Percentiles rank a stretch among this genome's conserved stretches.
These are phyloP conservation scores for Kokia cookei DNA, from an alignment of 441 rosid genomes.

Conservation along the genomic window DNA sequence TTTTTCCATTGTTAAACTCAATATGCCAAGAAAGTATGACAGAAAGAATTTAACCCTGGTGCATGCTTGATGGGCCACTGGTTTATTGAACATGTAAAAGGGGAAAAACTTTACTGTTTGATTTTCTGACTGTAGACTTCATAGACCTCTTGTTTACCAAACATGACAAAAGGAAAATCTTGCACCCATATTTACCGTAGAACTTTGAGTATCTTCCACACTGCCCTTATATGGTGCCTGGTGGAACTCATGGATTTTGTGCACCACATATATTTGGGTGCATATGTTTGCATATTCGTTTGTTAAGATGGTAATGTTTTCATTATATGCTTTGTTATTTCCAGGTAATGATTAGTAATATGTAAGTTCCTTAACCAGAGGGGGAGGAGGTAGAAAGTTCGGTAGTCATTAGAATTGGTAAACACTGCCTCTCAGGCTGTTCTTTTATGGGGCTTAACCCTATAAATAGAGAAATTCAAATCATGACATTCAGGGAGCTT, in stretches of 20 bases:
- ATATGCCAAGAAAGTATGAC: not conserved
- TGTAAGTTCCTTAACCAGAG: not conserved
- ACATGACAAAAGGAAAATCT: not conserved
- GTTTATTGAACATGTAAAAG: not conserved
- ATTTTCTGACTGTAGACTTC: not conserved
- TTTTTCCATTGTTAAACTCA: not conserved
- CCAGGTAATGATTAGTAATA: not conserved
- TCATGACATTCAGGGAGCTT: not conserved
- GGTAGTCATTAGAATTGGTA: no score
- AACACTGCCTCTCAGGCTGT: not conserved
- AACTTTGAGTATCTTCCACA: not conserved
- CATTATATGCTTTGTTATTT: not conserved
- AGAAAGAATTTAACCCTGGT: not conserved
- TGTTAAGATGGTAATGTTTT: not conserved
- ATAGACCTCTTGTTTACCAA: not conserved
- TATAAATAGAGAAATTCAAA: not conserved
- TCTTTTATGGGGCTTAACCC: not conserved
- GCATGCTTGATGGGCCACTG: not conserved
- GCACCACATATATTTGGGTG: not conserved
- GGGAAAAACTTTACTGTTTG: not conserved
- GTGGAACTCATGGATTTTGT: not conserved
- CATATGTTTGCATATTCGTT: not conserved
- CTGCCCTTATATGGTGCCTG: not conserved
- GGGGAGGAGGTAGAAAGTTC: no score
- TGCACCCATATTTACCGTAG: not conserved